phyloP scores from a whole-genome alignment of 176 grass and related monocot species.

The Carex scoparia region DNA sequence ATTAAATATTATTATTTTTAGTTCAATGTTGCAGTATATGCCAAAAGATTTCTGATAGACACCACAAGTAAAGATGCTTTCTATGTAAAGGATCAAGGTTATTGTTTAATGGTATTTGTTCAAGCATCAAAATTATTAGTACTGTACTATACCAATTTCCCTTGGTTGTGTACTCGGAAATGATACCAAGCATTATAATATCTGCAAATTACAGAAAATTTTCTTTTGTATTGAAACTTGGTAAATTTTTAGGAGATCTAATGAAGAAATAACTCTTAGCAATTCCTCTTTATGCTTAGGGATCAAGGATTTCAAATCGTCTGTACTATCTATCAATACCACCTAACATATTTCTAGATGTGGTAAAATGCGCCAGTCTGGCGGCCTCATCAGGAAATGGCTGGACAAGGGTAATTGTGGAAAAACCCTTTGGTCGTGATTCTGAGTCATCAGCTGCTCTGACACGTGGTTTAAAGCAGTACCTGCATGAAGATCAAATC shows the following conservation, averaged over 20 bases:
- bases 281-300: constrained; percentile 41
- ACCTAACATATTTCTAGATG: constrained; percentile 95
- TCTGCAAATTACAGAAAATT: not conserved
- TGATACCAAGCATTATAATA: not conserved
- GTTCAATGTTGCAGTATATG: no score
- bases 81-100: not conserved
- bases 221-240: not conserved
- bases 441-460: constrained; percentile 85
- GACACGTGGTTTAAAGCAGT: constrained; percentile 81
- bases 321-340: constrained; percentile 96
- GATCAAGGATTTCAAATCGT: constrained; percentile 65
- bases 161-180: not conserved
- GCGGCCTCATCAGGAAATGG: constrained; percentile 71
- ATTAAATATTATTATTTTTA: no score
- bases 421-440: constrained; percentile 92
- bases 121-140: not conserved
- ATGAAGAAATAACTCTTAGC: not conserved
- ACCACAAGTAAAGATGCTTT: not conserved
- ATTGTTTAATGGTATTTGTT: not conserved
- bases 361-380: constrained; percentile 88
- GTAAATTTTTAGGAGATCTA: not conserved
- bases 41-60: not conserved
- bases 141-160: not conserved
- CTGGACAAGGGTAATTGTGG: constrained; percentile 95
- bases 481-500: constrained; percentile 91